Percentiles rank a stretch among this genome's conserved stretches.
Evolutionary conservation across 495 filamentous ascomycete species (phyloP).

Genomic region (Penicillium riverlandense): DNA sequence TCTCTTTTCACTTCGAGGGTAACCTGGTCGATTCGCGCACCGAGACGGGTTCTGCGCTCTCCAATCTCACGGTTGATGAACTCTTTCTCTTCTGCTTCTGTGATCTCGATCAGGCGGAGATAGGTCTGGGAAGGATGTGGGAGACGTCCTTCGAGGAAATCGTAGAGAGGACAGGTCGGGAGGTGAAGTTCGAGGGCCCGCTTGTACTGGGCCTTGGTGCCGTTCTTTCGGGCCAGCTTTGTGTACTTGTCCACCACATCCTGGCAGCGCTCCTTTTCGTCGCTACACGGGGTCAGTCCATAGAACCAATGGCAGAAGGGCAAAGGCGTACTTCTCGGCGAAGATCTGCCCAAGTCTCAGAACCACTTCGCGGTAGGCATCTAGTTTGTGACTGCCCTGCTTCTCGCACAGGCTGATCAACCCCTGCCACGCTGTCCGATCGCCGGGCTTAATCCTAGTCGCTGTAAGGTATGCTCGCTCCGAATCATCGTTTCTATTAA

Average conservation of each 20-base stretch:
- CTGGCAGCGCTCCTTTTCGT: slow-evolving; percentile 66
- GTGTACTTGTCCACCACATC: slow-evolving; percentile 75
- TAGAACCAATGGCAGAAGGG: not conserved
- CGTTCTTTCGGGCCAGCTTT: slow-evolving; percentile 59
- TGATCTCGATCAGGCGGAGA: slow-evolving; percentile 72
- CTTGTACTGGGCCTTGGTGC: slow-evolving; percentile 64
- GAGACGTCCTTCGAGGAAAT: slow-evolving; percentile 77
- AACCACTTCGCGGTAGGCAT: slow-evolving; percentile 64
- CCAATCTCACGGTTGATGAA: slow-evolving; percentile 87
- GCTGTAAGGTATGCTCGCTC: slow-evolving; percentile 72
- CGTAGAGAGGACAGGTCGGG: slow-evolving; percentile 69
- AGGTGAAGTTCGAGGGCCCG: slow-evolving; percentile 67
- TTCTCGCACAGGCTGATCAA: slow-evolving; percentile 80
- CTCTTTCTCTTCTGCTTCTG: slow-evolving; percentile 82
- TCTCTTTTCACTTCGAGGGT: slow-evolving; percentile 82
- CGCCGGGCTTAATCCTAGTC: slow-evolving; percentile 52
- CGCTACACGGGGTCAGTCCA: slow-evolving; percentile 18
- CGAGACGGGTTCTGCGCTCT: slow-evolving; percentile 79
- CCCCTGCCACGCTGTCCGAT: slow-evolving; percentile 80
- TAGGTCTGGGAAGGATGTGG: slow-evolving; percentile 77
- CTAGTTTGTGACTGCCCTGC: slow-evolving; percentile 59
- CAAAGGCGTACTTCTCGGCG: slow-evolving; percentile 47
- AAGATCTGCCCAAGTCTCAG: slow-evolving; percentile 70
- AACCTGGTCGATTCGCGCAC: slow-evolving; percentile 74
- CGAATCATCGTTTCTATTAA: slow-evolving; percentile 59